Percentiles rank a stretch among this genome's conserved stretches.
Conservation (phyloP, 1,284 basidiomycete genomes). For the Apiotrichum veenhuisii region DNA sequence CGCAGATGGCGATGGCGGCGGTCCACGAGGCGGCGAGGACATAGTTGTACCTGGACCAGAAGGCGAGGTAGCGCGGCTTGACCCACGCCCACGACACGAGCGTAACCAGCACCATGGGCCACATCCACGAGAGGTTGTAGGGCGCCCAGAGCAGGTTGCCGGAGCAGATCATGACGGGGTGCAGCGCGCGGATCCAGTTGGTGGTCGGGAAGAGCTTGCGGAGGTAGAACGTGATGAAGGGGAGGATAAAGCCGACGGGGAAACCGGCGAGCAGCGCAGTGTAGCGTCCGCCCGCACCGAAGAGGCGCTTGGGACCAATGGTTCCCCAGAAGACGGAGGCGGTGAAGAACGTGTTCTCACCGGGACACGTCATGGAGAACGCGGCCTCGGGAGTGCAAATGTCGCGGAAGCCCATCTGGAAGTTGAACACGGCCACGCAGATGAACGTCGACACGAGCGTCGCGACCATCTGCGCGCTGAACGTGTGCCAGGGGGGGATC, state of each 20-base stretch:
- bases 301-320: constrained; percentile 70
- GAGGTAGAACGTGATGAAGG: constrained; percentile 36
- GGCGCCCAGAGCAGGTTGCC: constrained; percentile 10
- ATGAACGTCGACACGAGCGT: constrained; percentile 54
- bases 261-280: constrained; percentile 62
- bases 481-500: constrained; percentile 53
- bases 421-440: constrained; percentile 26
- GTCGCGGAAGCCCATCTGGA: constrained; percentile 22
- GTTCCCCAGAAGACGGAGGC: constrained; percentile 70
- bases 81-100: constrained; percentile 33
- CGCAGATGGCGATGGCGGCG: constrained; percentile 59
- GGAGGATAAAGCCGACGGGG: constrained; percentile 66
- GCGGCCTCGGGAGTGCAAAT: constrained; percentile 6
- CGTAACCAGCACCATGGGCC: constrained; percentile 3
- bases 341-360: constrained; percentile 9
- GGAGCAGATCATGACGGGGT: constrained; percentile 11
- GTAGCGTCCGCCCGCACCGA: constrained; percentile 62
- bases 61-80: constrained; percentile 31
- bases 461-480: constrained; percentile 64
- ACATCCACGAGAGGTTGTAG: constrained; percentile 7
- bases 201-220: constrained; percentile 5
- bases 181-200: constrained; percentile 8
- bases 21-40: constrained; percentile 68
- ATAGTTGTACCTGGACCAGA: constrained; percentile 65
- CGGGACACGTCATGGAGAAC: constrained; percentile 14